Conservation (phyloP, 805 yeast genomes). For the Yamadazyma laniorum region DNA sequence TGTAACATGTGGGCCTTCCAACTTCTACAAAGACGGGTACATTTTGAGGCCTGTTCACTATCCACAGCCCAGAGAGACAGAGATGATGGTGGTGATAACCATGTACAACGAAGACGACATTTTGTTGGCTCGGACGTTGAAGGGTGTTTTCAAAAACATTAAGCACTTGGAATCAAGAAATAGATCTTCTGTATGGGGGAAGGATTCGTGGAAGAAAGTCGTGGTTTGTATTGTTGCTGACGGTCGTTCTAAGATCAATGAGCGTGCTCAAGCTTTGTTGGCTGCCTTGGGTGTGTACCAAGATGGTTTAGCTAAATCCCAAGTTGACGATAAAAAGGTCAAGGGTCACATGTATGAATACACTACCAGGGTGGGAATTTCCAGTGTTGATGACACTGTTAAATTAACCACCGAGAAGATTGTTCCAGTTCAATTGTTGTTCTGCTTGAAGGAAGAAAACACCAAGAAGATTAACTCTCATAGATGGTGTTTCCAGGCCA, state of each 20-base stretch:
- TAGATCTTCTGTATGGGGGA: slow-evolving; percentile 49
- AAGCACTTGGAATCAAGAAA: slow-evolving; percentile 51
- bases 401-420: slow-evolving; percentile 51
- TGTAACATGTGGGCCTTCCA: slow-evolving; percentile 69
- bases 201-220: slow-evolving; percentile 56
- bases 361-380: slow-evolving; percentile 56
- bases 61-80: slow-evolving; percentile 53
- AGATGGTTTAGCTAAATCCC: slow-evolving; percentile 61
- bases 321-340: slow-evolving; percentile 57
- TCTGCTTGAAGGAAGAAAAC: slow-evolving; percentile 61
- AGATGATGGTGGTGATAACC: slow-evolving; percentile 59
- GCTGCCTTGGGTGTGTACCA: slow-evolving; percentile 67
- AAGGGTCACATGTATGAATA: slow-evolving; percentile 67
- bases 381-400: slow-evolving; percentile 50
- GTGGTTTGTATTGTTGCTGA: slow-evolving; percentile 64
- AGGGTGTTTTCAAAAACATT: slow-evolving; percentile 64
- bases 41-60: slow-evolving; percentile 55
- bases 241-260: slow-evolving; percentile 65
- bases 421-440: slow-evolving; percentile 61
- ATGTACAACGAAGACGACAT: slow-evolving; percentile 69
- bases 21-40: slow-evolving; percentile 55
- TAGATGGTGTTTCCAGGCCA: slow-evolving; percentile 68
- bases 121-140: slow-evolving; percentile 57
- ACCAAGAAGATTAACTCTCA: slow-evolving; percentile 66
- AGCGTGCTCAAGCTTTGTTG: slow-evolving; percentile 57